Conservation (phyloP, 2,329 filamentous ascomycete genomes). For the Kalmusia sp. region DNA sequence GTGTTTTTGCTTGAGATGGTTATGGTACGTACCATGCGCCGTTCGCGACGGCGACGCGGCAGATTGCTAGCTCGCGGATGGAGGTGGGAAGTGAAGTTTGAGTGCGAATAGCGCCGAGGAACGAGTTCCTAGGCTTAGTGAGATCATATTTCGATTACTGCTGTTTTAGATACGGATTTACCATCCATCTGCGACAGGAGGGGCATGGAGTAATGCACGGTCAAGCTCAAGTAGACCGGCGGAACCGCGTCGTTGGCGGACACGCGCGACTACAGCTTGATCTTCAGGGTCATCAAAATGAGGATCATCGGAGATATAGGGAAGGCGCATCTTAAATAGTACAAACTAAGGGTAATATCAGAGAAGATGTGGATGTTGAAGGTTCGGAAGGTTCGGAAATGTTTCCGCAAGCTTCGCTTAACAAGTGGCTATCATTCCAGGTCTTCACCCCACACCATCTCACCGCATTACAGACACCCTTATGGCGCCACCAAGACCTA, state of each 20-base stretch:
- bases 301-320: slow-evolving; percentile 61
- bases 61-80: slow-evolving; percentile 80
- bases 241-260: slow-evolving; percentile 59
- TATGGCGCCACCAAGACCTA: slow-evolving; percentile 23
- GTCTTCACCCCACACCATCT: slow-evolving; percentile 5
- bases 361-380: neutral
- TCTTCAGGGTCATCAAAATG: slow-evolving; percentile 55
- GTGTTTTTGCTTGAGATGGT: too few relatives aligned
- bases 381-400: slow-evolving; percentile 2
- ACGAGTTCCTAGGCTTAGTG: too few relatives aligned
- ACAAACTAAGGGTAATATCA: neutral
- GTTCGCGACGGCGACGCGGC: slow-evolving; percentile 80
- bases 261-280: slow-evolving; percentile 57
- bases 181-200: slow-evolving; percentile 64
- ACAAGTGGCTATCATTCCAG: neutral
- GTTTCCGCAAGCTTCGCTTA: slow-evolving; percentile 8
- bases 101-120: slow-evolving; percentile 63
- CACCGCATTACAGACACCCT: neutral
- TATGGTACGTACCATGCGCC: slow-evolving; percentile 63
- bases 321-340: slow-evolving; percentile 57
- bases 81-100: slow-evolving; percentile 56
- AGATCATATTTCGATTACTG: too few relatives aligned
- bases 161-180: slow-evolving; percentile 19
- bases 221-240: slow-evolving; percentile 61
- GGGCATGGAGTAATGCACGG: slow-evolving; percentile 61